Conservation (phyloP, 805 yeast genomes). For the Monosporozyma unispora region DNA sequence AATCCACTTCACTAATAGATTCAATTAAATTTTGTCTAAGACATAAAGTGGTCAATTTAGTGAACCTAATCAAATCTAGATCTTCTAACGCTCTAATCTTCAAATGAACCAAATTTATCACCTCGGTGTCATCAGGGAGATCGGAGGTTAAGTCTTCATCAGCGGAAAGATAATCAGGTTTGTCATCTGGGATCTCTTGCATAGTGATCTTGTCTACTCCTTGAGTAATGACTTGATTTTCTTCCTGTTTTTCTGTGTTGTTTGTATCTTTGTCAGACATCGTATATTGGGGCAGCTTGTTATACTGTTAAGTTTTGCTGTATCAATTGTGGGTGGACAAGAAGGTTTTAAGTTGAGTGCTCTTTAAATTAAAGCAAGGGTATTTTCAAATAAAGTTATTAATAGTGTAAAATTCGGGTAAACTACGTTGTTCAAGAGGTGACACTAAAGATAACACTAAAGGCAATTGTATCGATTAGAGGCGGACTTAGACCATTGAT, state of each 20-base stretch:
- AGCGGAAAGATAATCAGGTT: conserved; percentile 46
- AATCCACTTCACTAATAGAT: conserved; percentile 62
- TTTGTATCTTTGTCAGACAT: neutral
- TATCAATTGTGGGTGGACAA: neutral
- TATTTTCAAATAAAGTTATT: neutral
- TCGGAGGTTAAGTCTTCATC: conserved; percentile 58
- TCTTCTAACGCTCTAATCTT: conserved; percentile 58
- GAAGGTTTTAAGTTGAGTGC: neutral
- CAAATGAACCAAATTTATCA: conserved; percentile 59
- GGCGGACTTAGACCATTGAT: neutral
- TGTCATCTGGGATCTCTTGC: conserved; percentile 28
- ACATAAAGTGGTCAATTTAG: conserved; percentile 49
- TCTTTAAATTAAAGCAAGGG: neutral
- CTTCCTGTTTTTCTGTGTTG: neutral
- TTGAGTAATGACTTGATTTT: neutral
- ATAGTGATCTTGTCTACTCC: conserved; percentile 2
- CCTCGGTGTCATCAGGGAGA: conserved; percentile 47
- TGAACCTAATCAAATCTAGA: conserved; percentile 49
- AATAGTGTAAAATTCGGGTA: neutral
- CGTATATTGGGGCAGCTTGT: neutral
- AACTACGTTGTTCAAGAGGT: neutral
- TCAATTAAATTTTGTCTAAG: conserved; percentile 78
- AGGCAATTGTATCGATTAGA: neutral
- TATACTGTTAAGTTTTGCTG: neutral
- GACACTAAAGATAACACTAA: neutral